These are phyloP conservation scores for Yamadazyma buinensis DNA, from an alignment of 1,139 yeast species.

Conservation along the genomic window DNA sequence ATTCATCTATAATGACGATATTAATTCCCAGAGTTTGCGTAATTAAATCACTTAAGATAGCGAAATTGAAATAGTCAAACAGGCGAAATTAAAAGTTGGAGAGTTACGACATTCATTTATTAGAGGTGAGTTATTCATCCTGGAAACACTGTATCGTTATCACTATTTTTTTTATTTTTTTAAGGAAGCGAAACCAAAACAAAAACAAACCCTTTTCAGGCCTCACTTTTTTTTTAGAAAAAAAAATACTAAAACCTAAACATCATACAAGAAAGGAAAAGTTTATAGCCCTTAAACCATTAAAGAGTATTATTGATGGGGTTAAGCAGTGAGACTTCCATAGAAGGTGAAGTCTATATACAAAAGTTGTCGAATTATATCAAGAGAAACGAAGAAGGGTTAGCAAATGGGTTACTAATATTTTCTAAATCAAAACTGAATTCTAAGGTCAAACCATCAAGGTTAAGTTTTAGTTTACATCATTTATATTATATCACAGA, in stretches of 20 bases:
- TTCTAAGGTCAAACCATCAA: slow-evolving; percentile 43
- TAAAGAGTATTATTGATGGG: slow-evolving; percentile 2
- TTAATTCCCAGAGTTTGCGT: too few species aligned
- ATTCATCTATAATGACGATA: too few species aligned
- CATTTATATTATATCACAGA: slow-evolving; percentile 61
- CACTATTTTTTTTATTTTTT: too few species aligned
- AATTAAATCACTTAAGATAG: too few species aligned
- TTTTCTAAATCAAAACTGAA: slow-evolving; percentile 31
- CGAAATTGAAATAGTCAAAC: too few species aligned
- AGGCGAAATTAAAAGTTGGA: too few species aligned
- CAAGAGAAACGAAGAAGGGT: slow-evolving; percentile 40
- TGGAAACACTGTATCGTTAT: too few species aligned
- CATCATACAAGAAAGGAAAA: too few species aligned
- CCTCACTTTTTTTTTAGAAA: not conserved
- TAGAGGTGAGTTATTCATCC: too few species aligned
- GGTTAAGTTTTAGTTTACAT: slow-evolving; percentile 57
- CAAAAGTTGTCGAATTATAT: slow-evolving; percentile 40
- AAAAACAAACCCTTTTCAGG: not conserved
- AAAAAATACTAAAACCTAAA: too few species aligned
- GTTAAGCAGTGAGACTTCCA: slow-evolving; percentile 16
- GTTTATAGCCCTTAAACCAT: too few species aligned
- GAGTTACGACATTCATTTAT: too few species aligned
- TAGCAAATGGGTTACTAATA: slow-evolving; percentile 44
- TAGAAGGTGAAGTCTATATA: slow-evolving; percentile 42
- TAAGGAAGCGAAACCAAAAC: slow-evolving; percentile 1